Conservation (phyloP, 306 rosid species). For the Lablab purpureus region DNA sequence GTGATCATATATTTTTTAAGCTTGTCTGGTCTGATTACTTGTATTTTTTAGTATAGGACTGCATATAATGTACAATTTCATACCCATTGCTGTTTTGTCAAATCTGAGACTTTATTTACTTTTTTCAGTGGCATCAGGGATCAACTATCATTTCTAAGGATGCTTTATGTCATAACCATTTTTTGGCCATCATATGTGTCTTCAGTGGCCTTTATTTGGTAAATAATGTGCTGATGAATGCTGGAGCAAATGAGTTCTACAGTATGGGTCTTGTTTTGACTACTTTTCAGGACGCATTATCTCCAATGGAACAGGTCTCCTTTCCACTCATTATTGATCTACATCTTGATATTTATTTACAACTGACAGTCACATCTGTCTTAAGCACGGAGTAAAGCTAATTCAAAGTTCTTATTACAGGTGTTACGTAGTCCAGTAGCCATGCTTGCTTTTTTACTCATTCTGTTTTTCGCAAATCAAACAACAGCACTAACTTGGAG, state of each 20-base stretch:
- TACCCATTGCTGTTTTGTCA: conserved; percentile 35
- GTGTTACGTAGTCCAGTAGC: conserved; percentile 76
- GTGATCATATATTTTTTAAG: conserved; percentile 9
- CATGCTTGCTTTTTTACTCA: conserved; percentile 60
- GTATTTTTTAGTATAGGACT: not conserved
- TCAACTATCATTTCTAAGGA: conserved; percentile 67
- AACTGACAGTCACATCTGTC: conserved; percentile 18
- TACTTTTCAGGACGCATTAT: conserved; percentile 78
- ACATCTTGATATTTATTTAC: conserved; percentile 25
- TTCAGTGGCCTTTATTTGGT: conserved; percentile 85
- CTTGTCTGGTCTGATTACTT: conserved; percentile 15
- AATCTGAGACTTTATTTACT: conserved; percentile 43
- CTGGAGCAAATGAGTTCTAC: conserved; percentile 75
- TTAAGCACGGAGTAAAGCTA: conserved; percentile 39
- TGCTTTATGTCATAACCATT: conserved; percentile 76
- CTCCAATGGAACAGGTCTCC: conserved; percentile 81
- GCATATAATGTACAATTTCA: conserved; percentile 7
- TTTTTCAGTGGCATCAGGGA: conserved; percentile 67
- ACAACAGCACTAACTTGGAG: conserved; percentile 78
- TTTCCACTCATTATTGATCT: conserved; percentile 37
- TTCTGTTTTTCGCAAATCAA: conserved; percentile 80
- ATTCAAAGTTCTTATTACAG: conserved; percentile 53
- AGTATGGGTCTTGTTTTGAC: conserved; percentile 69
- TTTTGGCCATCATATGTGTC: conserved; percentile 71
- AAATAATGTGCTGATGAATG: conserved; percentile 71